phyloP scores from a whole-genome alignment of 257 asterid species.

The Solanum paucissectum region DNA sequence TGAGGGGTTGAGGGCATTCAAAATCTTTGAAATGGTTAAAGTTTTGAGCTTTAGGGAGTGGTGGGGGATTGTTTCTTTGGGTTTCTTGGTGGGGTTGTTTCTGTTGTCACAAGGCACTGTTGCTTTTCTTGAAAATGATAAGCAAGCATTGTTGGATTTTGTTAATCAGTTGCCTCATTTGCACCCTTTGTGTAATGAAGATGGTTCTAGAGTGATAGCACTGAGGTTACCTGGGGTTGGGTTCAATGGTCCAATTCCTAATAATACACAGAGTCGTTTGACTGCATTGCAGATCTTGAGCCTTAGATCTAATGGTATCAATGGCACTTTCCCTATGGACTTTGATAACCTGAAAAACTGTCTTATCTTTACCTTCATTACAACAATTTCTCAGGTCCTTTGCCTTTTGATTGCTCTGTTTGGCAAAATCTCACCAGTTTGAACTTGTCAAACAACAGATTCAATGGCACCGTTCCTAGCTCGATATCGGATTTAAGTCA shows the following conservation, averaged over 20 bases:
- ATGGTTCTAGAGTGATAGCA: slow-evolving; percentile 43
- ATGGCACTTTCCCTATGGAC: slow-evolving; percentile 62
- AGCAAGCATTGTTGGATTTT: slow-evolving; percentile 66
- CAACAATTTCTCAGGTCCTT: slow-evolving; percentile 68
- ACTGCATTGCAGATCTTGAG: slow-evolving; percentile 91
- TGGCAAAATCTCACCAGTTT: slow-evolving; percentile 52
- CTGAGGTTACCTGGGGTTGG: slow-evolving; percentile 79
- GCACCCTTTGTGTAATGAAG: slow-evolving; percentile 12
- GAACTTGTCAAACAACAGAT: slow-evolving; percentile 56
- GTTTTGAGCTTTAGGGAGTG: slow-evolving; percentile 3
- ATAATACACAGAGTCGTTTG: slow-evolving; percentile 47
- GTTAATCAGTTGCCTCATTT: slow-evolving; percentile 37
- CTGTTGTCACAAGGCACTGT: slow-evolving; percentile 9
- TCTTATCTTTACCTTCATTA: slow-evolving; percentile 74
- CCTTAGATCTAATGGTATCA: slow-evolving; percentile 85
- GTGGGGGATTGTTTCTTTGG: slow-evolving; percentile 13
- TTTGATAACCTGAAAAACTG: slow-evolving; percentile 58
- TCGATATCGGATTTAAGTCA: slow-evolving; percentile 47
- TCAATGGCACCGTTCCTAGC: slow-evolving; percentile 53
- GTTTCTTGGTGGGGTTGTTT: slow-evolving; percentile 24
- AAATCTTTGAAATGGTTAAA: not conserved
- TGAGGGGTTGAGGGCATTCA: not conserved
- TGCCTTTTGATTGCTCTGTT: slow-evolving; percentile 68
- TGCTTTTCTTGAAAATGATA: slow-evolving; percentile 48
- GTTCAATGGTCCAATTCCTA: slow-evolving; percentile 67